Percentiles rank a stretch among this genome's conserved stretches.
These are phyloP conservation scores for Ajuga chamaepitys DNA, from an alignment of 257 asterid genomes.

Conservation along the genomic window DNA sequence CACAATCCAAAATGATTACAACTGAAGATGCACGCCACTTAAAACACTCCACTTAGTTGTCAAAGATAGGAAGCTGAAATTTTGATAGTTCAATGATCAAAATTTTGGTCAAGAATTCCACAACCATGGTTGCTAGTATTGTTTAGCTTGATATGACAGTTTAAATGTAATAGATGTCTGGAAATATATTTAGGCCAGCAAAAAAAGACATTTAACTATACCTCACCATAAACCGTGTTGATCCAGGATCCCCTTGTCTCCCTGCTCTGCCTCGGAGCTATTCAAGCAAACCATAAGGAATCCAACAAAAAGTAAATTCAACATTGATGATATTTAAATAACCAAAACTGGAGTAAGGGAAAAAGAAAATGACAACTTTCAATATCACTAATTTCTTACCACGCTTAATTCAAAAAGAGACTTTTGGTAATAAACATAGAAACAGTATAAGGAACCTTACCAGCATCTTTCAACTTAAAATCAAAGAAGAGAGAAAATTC, in stretches of 20 bases:
- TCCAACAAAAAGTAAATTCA: not conserved
- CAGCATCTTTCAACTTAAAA: not conserved
- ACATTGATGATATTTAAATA: not conserved
- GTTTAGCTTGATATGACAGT: too few relatives aligned
- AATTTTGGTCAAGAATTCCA: not conserved
- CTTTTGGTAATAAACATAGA: not conserved
- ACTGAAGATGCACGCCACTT: not conserved
- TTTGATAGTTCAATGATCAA: too few relatives aligned
- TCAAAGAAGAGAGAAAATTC: not conserved
- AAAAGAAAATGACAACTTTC: not conserved
- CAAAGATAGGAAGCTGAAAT: not conserved
- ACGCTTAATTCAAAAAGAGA: not conserved
- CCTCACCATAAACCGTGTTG: constrained; percentile 98
- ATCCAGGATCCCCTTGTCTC: constrained; percentile 99
- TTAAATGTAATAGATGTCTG: too few relatives aligned
- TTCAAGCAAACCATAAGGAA: constrained; percentile 19
- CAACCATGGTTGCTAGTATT: too few relatives aligned
- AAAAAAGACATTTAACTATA: constrained; percentile 21
- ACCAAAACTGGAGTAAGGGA: not conserved
- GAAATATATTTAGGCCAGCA: not conserved
- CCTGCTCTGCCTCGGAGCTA: constrained; percentile 99
- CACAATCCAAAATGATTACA: not conserved
- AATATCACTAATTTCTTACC: not conserved
- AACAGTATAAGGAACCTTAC: not conserved
- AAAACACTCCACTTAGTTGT: too few relatives aligned